These are phyloP conservation scores for Colletotrichum graminicola DNA, from an alignment of 2,329 filamentous ascomycete species.

Conservation along the genomic window DNA sequence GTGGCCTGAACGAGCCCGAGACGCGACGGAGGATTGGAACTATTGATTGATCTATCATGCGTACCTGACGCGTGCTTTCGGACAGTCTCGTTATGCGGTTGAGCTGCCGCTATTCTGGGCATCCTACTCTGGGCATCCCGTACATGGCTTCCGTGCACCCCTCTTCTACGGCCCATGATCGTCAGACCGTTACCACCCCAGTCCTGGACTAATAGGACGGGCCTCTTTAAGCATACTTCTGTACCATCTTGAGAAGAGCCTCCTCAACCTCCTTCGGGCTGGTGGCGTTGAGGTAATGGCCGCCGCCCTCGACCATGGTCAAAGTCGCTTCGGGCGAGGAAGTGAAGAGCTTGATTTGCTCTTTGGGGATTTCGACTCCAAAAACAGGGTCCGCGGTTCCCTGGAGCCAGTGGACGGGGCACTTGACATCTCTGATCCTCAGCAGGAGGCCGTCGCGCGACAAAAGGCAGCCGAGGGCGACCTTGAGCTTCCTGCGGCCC, in stretches of 20 bases:
- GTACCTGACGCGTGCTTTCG: not conserved
- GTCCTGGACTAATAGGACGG: not conserved
- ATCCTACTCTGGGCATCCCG: not conserved
- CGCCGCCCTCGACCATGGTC: constrained; percentile 57
- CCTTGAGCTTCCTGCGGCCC: constrained; percentile 61
- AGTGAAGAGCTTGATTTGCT: constrained; percentile 65
- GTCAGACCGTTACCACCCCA: constrained; percentile 9
- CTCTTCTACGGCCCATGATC: constrained; percentile 20
- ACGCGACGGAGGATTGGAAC: not conserved
- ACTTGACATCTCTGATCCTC: constrained; percentile 61
- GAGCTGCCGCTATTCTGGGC: not conserved
- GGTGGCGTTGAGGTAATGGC: constrained; percentile 64
- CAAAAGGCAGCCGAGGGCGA: constrained; percentile 59
- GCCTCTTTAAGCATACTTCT: constrained; percentile 47
- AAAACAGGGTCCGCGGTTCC: constrained; percentile 61
- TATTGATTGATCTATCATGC: not conserved
- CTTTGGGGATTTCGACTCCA: constrained; percentile 53
- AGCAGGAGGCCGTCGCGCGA: constrained; percentile 62
- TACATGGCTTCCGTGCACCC: constrained; percentile 10
- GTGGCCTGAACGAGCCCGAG: not conserved
- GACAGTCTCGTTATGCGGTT: not conserved
- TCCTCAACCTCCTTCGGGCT: constrained; percentile 60
- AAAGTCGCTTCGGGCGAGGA: constrained; percentile 59
- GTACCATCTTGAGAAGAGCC: constrained; percentile 59
- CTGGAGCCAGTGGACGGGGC: constrained; percentile 67